Percentiles rank a stretch among this genome's conserved stretches.
phyloP scores from a whole-genome alignment of 805 yeast species.

The Kuraishia borneana region DNA sequence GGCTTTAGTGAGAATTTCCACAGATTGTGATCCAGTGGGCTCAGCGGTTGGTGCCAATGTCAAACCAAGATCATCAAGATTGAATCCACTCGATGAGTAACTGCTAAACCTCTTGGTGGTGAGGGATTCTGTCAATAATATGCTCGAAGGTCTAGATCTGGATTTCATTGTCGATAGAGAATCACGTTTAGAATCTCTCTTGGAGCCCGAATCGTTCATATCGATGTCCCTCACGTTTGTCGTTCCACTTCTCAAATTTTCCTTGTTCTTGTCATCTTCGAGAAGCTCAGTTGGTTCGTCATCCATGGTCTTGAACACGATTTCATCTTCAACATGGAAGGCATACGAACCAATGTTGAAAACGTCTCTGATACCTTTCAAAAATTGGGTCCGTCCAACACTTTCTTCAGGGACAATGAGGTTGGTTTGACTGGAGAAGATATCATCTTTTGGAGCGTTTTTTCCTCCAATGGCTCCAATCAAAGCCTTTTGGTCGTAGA shows the following conservation, averaged over 20 bases:
- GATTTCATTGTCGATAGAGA: conserved; percentile 1
- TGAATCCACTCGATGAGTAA: conserved; percentile 21
- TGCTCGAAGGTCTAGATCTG: conserved; percentile 20
- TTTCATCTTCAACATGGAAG: conserved; percentile 41
- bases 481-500: conserved; percentile 41
- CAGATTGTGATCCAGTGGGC: conserved; percentile 4
- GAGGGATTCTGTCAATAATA: conserved; percentile 18
- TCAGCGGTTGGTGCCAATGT: background rate
- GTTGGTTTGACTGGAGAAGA: conserved; percentile 7
- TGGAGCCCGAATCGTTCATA: background rate
- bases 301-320: conserved; percentile 47
- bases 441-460: conserved; percentile 6
- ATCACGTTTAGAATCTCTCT: background rate
- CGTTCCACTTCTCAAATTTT: conserved; percentile 1
- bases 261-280: conserved; percentile 1
- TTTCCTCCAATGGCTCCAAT: conserved; percentile 43
- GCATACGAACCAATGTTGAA: conserved; percentile 50
- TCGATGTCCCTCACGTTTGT: conserved; percentile 1
- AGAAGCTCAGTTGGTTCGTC: conserved; percentile 8
- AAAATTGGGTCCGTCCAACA: conserved; percentile 20
- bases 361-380: conserved; percentile 49
- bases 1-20: conserved; percentile 31
- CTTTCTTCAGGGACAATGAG: conserved; percentile 5
- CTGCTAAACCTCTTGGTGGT: conserved; percentile 21
- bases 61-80: conserved; percentile 13